These are phyloP conservation scores for Kodamaea kaohsiungensis DNA, from an alignment of 805 yeast species.

Conservation along the genomic window DNA sequence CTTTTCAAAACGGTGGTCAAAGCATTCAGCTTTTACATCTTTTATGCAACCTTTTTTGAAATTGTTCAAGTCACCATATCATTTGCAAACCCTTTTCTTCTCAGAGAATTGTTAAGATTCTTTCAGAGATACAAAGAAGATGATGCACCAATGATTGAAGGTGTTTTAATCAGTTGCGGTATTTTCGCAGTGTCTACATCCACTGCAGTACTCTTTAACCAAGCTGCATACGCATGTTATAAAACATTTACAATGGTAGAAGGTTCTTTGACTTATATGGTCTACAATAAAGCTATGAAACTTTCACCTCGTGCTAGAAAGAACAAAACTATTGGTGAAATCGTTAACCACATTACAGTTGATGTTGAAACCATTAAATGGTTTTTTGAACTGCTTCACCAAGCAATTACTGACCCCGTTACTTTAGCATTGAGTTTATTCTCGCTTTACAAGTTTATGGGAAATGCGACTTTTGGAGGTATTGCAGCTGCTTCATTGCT, in stretches of 20 bases:
- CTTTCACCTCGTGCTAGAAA: slow-evolving; percentile 34
- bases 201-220: slow-evolving; percentile 22
- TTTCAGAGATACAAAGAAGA: background rate
- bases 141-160: slow-evolving; percentile 27
- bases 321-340: slow-evolving; percentile 34
- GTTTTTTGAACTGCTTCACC: slow-evolving; percentile 18
- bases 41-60: background rate
- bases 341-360: slow-evolving; percentile 33
- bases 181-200: slow-evolving; percentile 27
- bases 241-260: slow-evolving; percentile 15
- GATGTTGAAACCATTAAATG: slow-evolving; percentile 22
- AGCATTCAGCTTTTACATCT: background rate
- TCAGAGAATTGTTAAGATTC: slow-evolving; percentile 3
- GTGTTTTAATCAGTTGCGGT: slow-evolving; percentile 23
- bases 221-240: slow-evolving; percentile 14
- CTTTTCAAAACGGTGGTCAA: background rate
- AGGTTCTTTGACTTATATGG: slow-evolving; percentile 23
- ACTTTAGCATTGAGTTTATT: slow-evolving; percentile 25
- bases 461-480: slow-evolving; percentile 39
- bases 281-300: slow-evolving; percentile 29
- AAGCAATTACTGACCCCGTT: slow-evolving; percentile 24
- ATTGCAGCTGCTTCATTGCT: slow-evolving; percentile 29
- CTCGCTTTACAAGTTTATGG: slow-evolving; percentile 35
- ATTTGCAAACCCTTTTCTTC: slow-evolving; percentile 2
- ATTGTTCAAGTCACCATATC: background rate